Base-by-base conservation (phyloP, 2,329 filamentous ascomycete genomes). In the Colletotrichum chrysophilum region DNA sequence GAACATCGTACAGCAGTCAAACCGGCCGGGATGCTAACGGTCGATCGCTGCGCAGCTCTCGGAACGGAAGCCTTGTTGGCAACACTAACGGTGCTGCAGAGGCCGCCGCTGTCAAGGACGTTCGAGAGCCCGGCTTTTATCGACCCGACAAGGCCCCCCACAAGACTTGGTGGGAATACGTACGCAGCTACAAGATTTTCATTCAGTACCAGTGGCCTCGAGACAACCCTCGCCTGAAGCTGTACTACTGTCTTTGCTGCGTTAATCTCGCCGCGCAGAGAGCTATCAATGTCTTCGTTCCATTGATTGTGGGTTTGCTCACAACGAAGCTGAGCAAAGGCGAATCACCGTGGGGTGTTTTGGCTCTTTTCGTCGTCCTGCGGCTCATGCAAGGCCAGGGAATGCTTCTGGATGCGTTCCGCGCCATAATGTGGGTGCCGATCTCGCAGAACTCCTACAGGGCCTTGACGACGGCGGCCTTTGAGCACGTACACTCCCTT, bases 201-300 rank as follows among this genome's bases (percentile, higher is more conserved):
- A 97, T 98, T 83, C 96, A 96, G 0, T 99, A 98, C 82, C 91
- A 98, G 74, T 99, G 97, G 97, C 97, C 97, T 1, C 94, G 93
- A 80, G 96, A 96, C 81, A 93, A 95, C 48, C 58, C 82, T 7
- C 90, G 88, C 78, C 88, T 99, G 71, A 94, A 98, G 86, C 78
- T 95, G 28, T 90, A 96, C 70, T 95, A 98, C 24, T 83, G 97
- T 24, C 80, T 96, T 64, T 98, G 97, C 85, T 96, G 98, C 81
- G 68, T 92, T 43, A 89, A 99, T 64, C 92, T 98, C 71, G 84
- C 97, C 61, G 81, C 94, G 13, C 96, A 98, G 86, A 93, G 97
- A 77, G 88, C 93, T 65, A 91, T 99, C 83, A 98, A 98, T 82
- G 90, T 98, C 21, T 84, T 96, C 75, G 96, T 99, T 8, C 97